Evolutionary conservation across 139 green algal genomes (phyloP), one percentile per base, ranked within the genome.

Genomic region (Chlorella vulgaris): DNA sequence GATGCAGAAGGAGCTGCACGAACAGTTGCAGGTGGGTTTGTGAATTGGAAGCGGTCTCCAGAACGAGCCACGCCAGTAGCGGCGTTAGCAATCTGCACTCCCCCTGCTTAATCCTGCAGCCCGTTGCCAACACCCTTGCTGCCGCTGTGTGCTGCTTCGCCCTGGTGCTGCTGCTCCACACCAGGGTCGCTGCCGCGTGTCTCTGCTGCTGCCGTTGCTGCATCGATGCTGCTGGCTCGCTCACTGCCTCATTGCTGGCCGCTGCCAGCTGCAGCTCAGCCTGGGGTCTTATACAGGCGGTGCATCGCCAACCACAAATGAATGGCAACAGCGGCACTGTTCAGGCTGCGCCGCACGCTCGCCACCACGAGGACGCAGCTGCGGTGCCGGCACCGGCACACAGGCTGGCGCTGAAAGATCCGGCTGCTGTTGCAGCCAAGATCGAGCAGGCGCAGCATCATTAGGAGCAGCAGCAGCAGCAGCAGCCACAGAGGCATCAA

Each of bases 1-100:
- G 68, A 94, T 99, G 87, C 96, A 99, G 91, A 95, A 94, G 81
- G 93, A 94, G 77, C 90, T 98, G 85, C 94, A 98, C 58, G 95
- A 98, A 51, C 95, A 98, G 89, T 87, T 98, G 21, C 95, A 98
- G 89, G 94, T 94, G 79, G 7, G 7, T 7, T 31, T n/a, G n/a
- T n/a, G n/a, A n/a, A n/a, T n/a, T n/a, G n/a, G n/a, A n/a, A n/a
- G n/a, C n/a, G n/a, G n/a, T n/a, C n/a, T n/a, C n/a, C n/a, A n/a
- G n/a, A n/a, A n/a, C n/a, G n/a, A n/a, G n/a, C n/a, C n/a, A n/a
- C n/a, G n/a, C n/a, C n/a, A n/a, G n/a, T n/a, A n/a, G n/a, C n/a
- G n/a, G n/a, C n/a, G n/a, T n/a, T n/a, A n/a, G n/a, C n/a, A n/a
- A n/a, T n/a, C n/a, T n/a, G n/a, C n/a, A n/a, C n/a, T n/a, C n/a